Conservation (phyloP, 495 filamentous ascomycete species). For the Chlorociboria aeruginascens region DNA sequence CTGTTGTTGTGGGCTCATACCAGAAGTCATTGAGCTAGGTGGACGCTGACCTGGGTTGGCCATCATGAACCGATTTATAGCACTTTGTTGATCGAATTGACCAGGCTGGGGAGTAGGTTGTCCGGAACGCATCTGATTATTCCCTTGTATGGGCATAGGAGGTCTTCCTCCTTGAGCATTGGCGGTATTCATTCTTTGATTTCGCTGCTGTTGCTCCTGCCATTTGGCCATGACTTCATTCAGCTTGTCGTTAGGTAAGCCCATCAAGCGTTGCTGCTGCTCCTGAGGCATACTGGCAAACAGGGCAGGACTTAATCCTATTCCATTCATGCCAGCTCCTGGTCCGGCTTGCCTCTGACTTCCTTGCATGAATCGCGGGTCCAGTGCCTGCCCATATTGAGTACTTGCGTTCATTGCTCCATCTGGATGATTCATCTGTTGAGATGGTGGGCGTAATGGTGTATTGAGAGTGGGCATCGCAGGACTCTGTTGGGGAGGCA, state of each 20-base stretch:
- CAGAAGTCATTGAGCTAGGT: slow-evolving; percentile 16
- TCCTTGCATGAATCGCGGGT: slow-evolving; percentile 31
- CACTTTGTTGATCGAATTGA: slow-evolving; percentile 23
- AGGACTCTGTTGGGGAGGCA: slow-evolving; percentile 37
- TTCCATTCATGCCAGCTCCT: slow-evolving; percentile 20
- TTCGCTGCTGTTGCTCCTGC: slow-evolving; percentile 15
- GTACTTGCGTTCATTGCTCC: slow-evolving; percentile 22
- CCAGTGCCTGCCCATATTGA: slow-evolving; percentile 26
- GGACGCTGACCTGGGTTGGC: slow-evolving; percentile 19
- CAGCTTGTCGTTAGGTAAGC: slow-evolving; percentile 28
- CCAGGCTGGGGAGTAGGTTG: slow-evolving; percentile 19
- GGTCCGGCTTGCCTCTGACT: slow-evolving; percentile 22
- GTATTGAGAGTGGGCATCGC: slow-evolving; percentile 37
- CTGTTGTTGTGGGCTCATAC: slow-evolving; percentile 28
- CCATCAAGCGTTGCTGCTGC: slow-evolving; percentile 18
- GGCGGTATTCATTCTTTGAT: slow-evolving; percentile 4
- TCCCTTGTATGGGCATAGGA: slow-evolving; percentile 18
- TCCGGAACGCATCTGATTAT: slow-evolving; percentile 11
- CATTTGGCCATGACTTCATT: slow-evolving; percentile 30
- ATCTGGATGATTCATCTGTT: slow-evolving; percentile 26
- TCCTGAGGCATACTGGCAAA: slow-evolving; percentile 26
- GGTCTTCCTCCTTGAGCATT: slow-evolving; percentile 17
- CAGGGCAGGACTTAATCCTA: slow-evolving; percentile 21
- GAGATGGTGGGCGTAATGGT: slow-evolving; percentile 29
- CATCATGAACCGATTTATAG: slow-evolving; percentile 19